phyloP scores from a whole-genome alignment of 2,329 filamentous ascomycete species.

The Fusarium nygamai region DNA sequence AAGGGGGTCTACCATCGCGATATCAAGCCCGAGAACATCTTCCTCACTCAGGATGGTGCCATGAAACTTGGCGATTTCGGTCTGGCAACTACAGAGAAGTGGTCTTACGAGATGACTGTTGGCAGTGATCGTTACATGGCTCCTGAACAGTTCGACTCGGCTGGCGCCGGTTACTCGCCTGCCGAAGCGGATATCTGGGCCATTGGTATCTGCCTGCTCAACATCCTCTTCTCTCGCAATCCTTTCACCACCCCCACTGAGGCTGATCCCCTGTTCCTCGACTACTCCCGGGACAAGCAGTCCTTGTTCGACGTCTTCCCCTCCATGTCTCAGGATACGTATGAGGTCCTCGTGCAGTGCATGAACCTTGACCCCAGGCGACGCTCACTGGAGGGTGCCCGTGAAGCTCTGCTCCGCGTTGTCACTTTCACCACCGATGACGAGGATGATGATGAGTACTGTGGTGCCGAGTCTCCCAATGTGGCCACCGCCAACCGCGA shows the following conservation, averaged over 20 bases:
- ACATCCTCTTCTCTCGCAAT: conserved; percentile 96
- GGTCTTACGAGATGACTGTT: conserved; percentile 92
- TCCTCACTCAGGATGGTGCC: conserved; percentile 83
- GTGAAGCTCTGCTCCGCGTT: conserved; percentile 79
- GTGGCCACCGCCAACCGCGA: conserved; percentile 90
- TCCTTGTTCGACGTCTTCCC: conserved; percentile 98
- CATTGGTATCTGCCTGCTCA: conserved; percentile 94
- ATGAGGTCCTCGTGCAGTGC: conserved; percentile 89
- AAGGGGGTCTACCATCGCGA: conserved; percentile 96
- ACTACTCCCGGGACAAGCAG: conserved; percentile 93
- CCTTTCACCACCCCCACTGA: conserved; percentile 92
- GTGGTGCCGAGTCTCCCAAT: conserved; percentile 79
- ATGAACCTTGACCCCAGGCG: conserved; percentile 91
- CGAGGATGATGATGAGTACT: conserved; percentile 93
- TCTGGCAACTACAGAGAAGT: conserved; percentile 86
- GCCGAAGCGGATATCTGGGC: conserved; percentile 97
- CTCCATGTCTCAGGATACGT: conserved; percentile 98
- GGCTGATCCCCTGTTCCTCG: conserved; percentile 90
- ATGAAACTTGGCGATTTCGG: conserved; percentile 99
- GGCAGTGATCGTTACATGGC: conserved; percentile 99
- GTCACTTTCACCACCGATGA: conserved; percentile 95
- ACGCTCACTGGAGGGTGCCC: conserved; percentile 82
- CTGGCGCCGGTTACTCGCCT: conserved; percentile 87
- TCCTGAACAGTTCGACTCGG: conserved; percentile 95
- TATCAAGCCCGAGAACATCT: conserved; percentile 99